Evolutionary conservation across 352 stramenopile genomes (phyloP).

Genomic region (Pythium rishiriense): DNA sequence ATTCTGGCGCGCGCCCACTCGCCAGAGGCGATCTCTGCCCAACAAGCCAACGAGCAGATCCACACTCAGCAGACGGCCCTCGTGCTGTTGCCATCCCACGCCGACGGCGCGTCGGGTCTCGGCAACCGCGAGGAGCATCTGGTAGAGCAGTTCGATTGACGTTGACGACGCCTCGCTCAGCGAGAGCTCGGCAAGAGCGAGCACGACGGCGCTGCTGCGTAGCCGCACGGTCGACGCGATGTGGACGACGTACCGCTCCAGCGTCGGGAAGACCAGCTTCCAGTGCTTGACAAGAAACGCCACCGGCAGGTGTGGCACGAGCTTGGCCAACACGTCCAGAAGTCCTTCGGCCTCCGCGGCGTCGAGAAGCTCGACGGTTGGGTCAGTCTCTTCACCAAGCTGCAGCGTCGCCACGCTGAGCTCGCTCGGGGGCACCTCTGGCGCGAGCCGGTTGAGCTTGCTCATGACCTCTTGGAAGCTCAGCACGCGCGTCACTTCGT

Average conservation of each 20-base stretch:
- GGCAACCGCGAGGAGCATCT: slow-evolving; percentile 54
- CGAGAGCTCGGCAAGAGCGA: slow-evolving; percentile 41
- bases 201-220: slow-evolving; percentile 50
- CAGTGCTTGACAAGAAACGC: slow-evolving; percentile 69
- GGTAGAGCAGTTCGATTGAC: slow-evolving; percentile 39
- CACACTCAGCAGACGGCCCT: slow-evolving; percentile 71
- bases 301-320: slow-evolving; percentile 41
- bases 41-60: slow-evolving; percentile 52
- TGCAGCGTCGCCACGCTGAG: neutral
- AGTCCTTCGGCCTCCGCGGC: slow-evolving; percentile 64
- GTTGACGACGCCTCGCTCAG: neutral
- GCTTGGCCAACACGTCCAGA: slow-evolving; percentile 55
- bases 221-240: slow-evolving; percentile 68
- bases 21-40: slow-evolving; percentile 33
- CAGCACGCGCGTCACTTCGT: slow-evolving; percentile 47
- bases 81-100: slow-evolving; percentile 65
- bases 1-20: neutral
- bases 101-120: slow-evolving; percentile 18
- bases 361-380: slow-evolving; percentile 37
- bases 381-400: neutral
- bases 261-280: slow-evolving; percentile 65
- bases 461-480: slow-evolving; percentile 77
- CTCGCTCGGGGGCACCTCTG: neutral
- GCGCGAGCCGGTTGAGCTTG: slow-evolving; percentile 69
- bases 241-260: slow-evolving; percentile 75